Base-by-base conservation (phyloP, 495 filamentous ascomycete species). In the Filosporella fistucella region DNA sequence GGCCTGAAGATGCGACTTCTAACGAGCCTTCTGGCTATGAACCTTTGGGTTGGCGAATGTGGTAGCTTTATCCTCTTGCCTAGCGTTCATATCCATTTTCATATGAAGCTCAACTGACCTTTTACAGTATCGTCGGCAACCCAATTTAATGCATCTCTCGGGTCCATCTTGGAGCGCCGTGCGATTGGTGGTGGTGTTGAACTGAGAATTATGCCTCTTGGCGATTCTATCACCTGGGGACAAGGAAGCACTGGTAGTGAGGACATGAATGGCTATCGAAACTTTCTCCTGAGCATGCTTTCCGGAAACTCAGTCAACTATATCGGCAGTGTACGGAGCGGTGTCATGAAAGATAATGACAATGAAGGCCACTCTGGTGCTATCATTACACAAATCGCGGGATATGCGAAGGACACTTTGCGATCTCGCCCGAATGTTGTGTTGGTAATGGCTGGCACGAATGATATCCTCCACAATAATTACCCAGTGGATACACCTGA, bases 221-320 rank as follows among this genome's bases (percentile, higher is more conserved):
- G 78, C 21, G 77, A 77, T 11, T 80, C 76, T 0, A 77, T 82
- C 52, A 80, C 77, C 6, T 64, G 66, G 25, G 78, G 78, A 21
- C 69, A 70, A 34, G 60, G 60, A 28, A 77, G 72, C 1, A 64
- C 58, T 2, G n/a, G n/a, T n/a, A n/a, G n/a, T n/a, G n/a, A n/a
- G n/a, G 70, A 72, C 38, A 64, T 67, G 13, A 70, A 76, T 58
- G 77, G 77, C 21, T 82, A 76, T 57, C 75, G 78, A 28, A 65
- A 64, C 20, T 57, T 62, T 47, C 58, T 75, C 16, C 61, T 57
- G 23, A 63, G 67, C 36, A 58, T 59, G 45, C 59, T 75, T 14
- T 56, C 62, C 16, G 57, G 55, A 29, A 55, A 56, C 37, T 55
- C 60, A 26, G 47, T 59, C 6, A 60, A 69, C 33, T 68, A 65